Evolutionary conservation across 106 monocot species (phyloP).

Genomic region (Dioscorea dumetorum): DNA sequence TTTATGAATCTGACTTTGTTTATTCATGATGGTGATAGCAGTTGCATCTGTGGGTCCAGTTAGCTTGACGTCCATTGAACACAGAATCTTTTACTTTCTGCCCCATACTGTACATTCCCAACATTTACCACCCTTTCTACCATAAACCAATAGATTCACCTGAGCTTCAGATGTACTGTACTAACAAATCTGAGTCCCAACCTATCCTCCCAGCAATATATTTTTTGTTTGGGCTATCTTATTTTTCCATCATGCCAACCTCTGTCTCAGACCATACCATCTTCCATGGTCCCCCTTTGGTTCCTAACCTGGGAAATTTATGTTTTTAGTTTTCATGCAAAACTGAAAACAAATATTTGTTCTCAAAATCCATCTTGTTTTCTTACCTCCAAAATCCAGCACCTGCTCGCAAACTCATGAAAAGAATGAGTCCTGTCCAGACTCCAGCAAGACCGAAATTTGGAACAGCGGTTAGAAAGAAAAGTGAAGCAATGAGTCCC

Average conservation of each 20-base stretch:
- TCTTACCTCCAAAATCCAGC: slow-evolving; percentile 86
- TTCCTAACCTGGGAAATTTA: slow-evolving; percentile 51
- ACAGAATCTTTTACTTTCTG: no score
- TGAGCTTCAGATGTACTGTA: no score
- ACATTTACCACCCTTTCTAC: no score
- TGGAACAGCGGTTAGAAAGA: slow-evolving; percentile 48
- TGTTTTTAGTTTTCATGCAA: not conserved
- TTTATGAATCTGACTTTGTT: no score
- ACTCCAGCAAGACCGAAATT: slow-evolving; percentile 75
- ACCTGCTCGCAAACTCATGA: slow-evolving; percentile 73
- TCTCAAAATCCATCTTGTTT: not conserved
- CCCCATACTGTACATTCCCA: no score
- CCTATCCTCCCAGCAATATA: no score
- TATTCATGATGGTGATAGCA: no score
- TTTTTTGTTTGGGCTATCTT: not conserved
- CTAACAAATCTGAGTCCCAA: no score
- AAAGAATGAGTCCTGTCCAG: slow-evolving; percentile 83
- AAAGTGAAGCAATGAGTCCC: slow-evolving; percentile 51
- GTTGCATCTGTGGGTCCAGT: no score
- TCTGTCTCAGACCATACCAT: slow-evolving; percentile 48
- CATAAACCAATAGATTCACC: no score
- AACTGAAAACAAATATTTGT: no score
- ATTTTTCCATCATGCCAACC: slow-evolving; percentile 9
- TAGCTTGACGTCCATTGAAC: no score
- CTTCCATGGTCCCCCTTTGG: slow-evolving; percentile 76